phyloP scores from a whole-genome alignment of 225 moss, liverwort and hornwort genomes.

The Marchantia polymorpha region DNA sequence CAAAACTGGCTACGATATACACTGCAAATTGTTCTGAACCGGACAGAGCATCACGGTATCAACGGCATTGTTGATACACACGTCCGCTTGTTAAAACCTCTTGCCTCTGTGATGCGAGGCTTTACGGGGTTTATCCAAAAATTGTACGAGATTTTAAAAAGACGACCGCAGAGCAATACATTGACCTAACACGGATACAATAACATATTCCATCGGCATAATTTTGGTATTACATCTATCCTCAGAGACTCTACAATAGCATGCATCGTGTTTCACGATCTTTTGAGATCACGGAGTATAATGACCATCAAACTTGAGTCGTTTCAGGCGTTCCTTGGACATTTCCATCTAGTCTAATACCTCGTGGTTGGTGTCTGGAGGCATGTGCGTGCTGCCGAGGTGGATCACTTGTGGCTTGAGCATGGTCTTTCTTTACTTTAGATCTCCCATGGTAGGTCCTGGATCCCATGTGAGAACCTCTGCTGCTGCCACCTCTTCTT shows the following conservation, averaged over 20 bases:
- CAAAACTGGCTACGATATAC: too few species aligned
- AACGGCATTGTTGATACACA: too few species aligned
- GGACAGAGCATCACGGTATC: too few species aligned
- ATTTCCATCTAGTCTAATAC: slow-evolving; percentile 3
- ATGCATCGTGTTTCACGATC: neutral
- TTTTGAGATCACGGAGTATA: neutral
- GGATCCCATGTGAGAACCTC: slow-evolving; percentile 3
- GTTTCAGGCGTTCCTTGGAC: neutral
- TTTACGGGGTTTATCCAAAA: neutral
- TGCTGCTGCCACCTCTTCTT: slow-evolving; percentile 6
- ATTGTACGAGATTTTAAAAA: neutral
- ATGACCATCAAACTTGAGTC: neutral
- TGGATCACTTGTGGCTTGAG: neutral
- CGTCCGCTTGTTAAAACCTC: too few species aligned
- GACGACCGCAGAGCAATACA: too few species aligned
- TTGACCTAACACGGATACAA: neutral
- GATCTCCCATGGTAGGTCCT: neutral
- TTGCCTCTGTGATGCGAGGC: too few species aligned
- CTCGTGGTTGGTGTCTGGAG: neutral
- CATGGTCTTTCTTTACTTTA: slow-evolving; percentile 6
- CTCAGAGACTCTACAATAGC: neutral
- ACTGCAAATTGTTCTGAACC: too few species aligned
- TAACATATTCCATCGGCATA: too few species aligned
- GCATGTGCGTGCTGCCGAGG: neutral
- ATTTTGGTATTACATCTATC: neutral